These are phyloP conservation scores for Cryomyces antarcticus DNA, from an alignment of 495 filamentous ascomycete species.

Conservation along the genomic window DNA sequence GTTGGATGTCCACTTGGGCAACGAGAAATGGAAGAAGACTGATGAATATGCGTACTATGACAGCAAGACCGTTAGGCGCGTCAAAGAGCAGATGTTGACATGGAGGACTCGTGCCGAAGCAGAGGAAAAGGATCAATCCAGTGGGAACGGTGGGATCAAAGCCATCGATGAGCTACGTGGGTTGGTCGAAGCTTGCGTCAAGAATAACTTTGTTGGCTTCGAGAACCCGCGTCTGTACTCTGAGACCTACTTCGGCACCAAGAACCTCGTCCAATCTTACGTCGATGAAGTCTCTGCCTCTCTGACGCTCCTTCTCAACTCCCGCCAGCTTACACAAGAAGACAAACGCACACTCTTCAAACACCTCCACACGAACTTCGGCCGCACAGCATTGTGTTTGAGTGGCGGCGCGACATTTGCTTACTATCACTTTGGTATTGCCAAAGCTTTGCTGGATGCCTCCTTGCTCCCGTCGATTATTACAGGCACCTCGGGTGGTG, in stretches of 20 bases:
- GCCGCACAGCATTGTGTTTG: conserved; percentile 77
- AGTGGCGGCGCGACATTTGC: conserved; percentile 92
- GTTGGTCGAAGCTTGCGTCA: conserved; percentile 75
- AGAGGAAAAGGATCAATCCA: conserved; percentile 4
- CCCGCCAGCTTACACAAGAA: conserved; percentile 40
- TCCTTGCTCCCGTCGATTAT: conserved; percentile 77
- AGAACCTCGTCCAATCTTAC: conserved; percentile 73
- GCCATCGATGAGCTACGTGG: conserved; percentile 51
- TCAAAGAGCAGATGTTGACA: conserved; percentile 49
- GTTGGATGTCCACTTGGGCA: conserved; percentile 66
- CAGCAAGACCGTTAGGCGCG: conserved; percentile 53
- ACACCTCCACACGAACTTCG: conserved; percentile 74
- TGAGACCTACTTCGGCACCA: conserved; percentile 92
- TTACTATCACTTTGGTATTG: conserved; percentile 90
- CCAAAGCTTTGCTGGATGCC: conserved; percentile 78
- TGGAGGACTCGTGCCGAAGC: conserved; percentile 35
- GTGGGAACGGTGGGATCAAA: conserved; percentile 18
- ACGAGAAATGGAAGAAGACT: conserved; percentile 63
- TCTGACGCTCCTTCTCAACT: conserved; percentile 44
- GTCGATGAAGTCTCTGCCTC: conserved; percentile 54
- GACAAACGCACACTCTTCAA: conserved; percentile 75
- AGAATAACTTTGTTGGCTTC: conserved; percentile 91
- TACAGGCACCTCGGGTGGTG: conserved; percentile 86
- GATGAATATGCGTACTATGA: conserved; percentile 96
- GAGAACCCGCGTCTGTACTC: conserved; percentile 87